These are phyloP conservation scores for Cotoneaster glaucophyllus DNA, from an alignment of 306 rosid species.

Conservation along the genomic window DNA sequence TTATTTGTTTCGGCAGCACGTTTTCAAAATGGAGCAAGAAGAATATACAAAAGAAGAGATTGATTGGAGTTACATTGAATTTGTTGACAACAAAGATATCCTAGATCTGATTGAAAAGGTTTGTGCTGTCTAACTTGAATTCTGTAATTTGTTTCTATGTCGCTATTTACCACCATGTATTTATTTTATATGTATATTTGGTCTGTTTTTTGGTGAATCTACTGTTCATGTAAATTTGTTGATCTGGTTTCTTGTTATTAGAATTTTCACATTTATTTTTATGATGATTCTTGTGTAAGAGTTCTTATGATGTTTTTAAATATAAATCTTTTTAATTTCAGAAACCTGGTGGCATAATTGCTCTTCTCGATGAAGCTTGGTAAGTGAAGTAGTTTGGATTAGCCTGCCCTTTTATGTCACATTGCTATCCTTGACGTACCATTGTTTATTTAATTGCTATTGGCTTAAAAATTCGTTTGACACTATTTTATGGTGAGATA, in stretches of 20 bases:
- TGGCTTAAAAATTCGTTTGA: not conserved
- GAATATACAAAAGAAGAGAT: constrained; percentile 97
- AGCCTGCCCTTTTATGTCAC: not conserved
- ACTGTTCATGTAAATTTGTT: not conserved
- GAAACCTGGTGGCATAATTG: constrained; percentile 99
- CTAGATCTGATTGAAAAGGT: constrained; percentile 99
- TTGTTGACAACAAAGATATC: constrained; percentile 94
- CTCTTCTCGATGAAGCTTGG: constrained; percentile 99
- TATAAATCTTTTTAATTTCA: constrained; percentile 36
- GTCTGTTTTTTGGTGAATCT: not conserved
- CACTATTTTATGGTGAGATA: constrained; percentile 4
- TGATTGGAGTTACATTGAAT: constrained; percentile 99
- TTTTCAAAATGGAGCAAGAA: constrained; percentile 99
- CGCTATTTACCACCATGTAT: not conserved
- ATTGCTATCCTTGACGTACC: not conserved
- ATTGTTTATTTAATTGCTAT: constrained; percentile 5
- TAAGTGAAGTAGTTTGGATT: constrained; percentile 32
- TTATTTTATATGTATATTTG: not conserved
- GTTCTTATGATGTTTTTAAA: not conserved
- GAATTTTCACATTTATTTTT: not conserved
- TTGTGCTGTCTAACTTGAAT: constrained; percentile 21
- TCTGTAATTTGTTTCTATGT: not conserved
- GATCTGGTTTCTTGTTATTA: not conserved
- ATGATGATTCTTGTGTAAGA: not conserved
- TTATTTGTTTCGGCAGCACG: constrained; percentile 59